phyloP scores from a whole-genome alignment of 176 grass and related monocot genomes.

The Themeda triandra region DNA sequence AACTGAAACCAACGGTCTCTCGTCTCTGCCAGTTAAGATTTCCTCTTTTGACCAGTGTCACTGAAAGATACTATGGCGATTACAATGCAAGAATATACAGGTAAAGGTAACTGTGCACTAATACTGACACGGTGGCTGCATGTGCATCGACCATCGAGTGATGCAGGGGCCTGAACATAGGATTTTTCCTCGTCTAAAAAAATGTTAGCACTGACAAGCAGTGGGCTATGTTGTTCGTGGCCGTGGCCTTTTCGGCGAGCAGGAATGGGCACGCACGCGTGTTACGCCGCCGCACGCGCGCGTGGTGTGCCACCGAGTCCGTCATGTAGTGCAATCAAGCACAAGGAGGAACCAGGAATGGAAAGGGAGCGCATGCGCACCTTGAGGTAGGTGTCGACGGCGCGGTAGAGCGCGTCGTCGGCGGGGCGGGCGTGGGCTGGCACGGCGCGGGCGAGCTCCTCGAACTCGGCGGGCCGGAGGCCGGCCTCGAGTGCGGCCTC shows the following conservation, averaged over 20 bases:
- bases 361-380: conserved; percentile 21
- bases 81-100: neutral
- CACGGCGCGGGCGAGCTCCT: conserved; percentile 71
- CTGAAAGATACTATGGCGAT: neutral
- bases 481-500: conserved; percentile 79
- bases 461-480: conserved; percentile 63
- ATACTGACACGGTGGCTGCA: neutral
- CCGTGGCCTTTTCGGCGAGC: neutral
- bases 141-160: neutral
- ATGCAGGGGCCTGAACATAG: neutral
- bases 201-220: neutral
- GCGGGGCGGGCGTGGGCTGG: conserved; percentile 71
- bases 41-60: neutral
- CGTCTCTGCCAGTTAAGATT: neutral
- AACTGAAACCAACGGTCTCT: neutral
- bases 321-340: neutral
- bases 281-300: conserved; percentile 15
- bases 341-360: neutral
- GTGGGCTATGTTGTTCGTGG: neutral
- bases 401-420: conserved; percentile 88
- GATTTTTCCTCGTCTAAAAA: neutral
- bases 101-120: neutral
- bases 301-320: neutral
- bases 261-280: conserved; percentile 2
- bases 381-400: conserved; percentile 96